Evolutionary conservation across 257 asterid species (phyloP).

Genomic region (Solanum medicagineum): DNA sequence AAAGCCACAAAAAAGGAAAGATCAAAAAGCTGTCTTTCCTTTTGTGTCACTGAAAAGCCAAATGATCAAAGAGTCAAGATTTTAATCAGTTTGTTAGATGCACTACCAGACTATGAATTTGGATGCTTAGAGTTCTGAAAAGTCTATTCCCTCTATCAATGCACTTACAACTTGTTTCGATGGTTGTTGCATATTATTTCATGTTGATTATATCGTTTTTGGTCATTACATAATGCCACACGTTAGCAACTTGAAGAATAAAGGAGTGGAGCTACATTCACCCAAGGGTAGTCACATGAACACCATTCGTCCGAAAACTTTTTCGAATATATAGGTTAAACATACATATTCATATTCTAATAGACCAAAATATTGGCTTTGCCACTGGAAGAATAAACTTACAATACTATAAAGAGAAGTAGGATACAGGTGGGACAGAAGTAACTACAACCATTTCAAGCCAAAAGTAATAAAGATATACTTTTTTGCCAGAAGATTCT

Average conservation of each 20-base stretch:
- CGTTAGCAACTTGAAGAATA: neutral
- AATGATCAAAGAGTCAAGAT: neutral
- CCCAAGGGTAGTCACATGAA: no score
- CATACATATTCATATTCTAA: no score
- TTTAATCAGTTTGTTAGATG: neutral
- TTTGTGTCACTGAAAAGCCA: neutral
- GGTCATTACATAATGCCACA: no score
- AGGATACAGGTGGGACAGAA: neutral
- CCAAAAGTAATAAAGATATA: neutral
- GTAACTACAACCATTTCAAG: neutral
- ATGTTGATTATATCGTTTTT: no score
- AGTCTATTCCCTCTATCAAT: neutral
- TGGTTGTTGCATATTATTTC: no score
- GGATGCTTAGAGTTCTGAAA: neutral
- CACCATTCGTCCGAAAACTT: no score
- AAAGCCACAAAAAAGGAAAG: neutral
- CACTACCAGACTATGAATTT: neutral
- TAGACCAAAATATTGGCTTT: no score
- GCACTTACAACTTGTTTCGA: neutral
- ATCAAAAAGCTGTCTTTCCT: neutral
- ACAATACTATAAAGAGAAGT: neutral
- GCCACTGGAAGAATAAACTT: neutral
- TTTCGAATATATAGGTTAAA: no score
- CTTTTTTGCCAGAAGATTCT: constrained; percentile 29
- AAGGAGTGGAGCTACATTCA: no score